These are phyloP conservation scores for Zymoseptoria crescenta DNA, from an alignment of 2,329 filamentous ascomycete species.

Conservation along the genomic window DNA sequence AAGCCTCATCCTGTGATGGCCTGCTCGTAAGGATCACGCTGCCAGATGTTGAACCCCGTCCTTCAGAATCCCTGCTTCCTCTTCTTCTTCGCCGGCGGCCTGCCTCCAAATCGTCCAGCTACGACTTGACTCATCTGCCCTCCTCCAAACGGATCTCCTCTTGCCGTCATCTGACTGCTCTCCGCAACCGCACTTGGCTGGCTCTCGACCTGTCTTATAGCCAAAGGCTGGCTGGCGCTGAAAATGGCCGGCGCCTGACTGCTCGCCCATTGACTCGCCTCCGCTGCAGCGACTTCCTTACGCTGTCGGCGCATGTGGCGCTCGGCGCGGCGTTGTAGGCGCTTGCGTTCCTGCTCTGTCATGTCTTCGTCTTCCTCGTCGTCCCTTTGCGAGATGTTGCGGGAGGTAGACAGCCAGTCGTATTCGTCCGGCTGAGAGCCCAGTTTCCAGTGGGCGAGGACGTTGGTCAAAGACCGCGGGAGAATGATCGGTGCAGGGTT, in stretches of 20 bases:
- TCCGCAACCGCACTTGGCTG: conserved; percentile 7
- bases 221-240: conserved; percentile 23
- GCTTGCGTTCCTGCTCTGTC: conserved; percentile 31
- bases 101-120: conserved; percentile 26
- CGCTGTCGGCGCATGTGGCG: conserved; percentile 34
- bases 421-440: conserved; percentile 34
- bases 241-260: conserved; percentile 26
- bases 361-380: conserved; percentile 30
- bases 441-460: conserved; percentile 37
- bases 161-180: conserved; percentile 19
- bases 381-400: conserved; percentile 17
- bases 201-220: conserved; percentile 2
- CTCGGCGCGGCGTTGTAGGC: conserved; percentile 33
- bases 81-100: conserved; percentile 38
- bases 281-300: conserved; percentile 29
- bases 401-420: conserved; percentile 33
- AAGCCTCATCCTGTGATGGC: background rate
- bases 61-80: conserved; percentile 31
- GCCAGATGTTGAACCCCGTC: background rate
- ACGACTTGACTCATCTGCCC: conserved; percentile 28
- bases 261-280: conserved; percentile 19
- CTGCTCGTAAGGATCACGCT: background rate
- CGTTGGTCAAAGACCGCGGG: conserved; percentile 27
- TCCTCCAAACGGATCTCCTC: conserved; percentile 1
- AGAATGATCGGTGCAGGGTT: conserved; percentile 21